Base-by-base conservation (phyloP, 1,284 basidiomycete species). In the Boletus semigastroideus region DNA sequence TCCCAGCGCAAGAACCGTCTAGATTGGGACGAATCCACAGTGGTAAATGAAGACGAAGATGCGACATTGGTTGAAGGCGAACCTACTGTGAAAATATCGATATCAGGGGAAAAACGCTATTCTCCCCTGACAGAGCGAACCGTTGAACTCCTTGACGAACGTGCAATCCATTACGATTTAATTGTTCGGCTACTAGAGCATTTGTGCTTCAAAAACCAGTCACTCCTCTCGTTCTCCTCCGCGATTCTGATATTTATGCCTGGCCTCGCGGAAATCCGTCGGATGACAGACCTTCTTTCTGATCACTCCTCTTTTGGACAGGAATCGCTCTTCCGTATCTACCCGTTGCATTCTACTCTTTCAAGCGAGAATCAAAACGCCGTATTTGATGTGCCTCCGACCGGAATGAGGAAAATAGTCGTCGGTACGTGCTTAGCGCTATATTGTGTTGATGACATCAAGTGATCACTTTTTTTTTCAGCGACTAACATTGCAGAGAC, bases 181-280 rank as follows among this genome's bases (percentile, higher is more conserved):
- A 92, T 98, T 64, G 65, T 96, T 53, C 78, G 82, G n/a, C 74
- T 99, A 4, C 75, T 99, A 30, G 94, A 98, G 68, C 79, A 78
- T 30, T 77, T 98, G n/a, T 98, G 94, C 67, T 87, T 92, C 55
- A 80, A 84, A 46, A 83, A 86, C 56, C 57, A 65, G 0, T 65
- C 73, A 1, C 79, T 86, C 53, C 53, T 62, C 16, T 57, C 71
- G 1, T 95, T 86, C 71, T 97, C 94, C 4, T 73, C 82, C 3
- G 97, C 96, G 0, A 83, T 92, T 42, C 76, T 99, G 36, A 78
- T 99, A 54, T 99, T 99, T 71, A 85, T 99, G 83, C 96, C 97
- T 8, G 97, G 96, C 48, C 72, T 96, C 60, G 89, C 82, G 22
- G 95, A 98, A 70, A 99, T 99, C 53, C 86, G 95, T 36, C 85